These are phyloP conservation scores for Ophiostoma pallidulum DNA, from an alignment of 2,329 filamentous ascomycete genomes.

Conservation along the genomic window DNA sequence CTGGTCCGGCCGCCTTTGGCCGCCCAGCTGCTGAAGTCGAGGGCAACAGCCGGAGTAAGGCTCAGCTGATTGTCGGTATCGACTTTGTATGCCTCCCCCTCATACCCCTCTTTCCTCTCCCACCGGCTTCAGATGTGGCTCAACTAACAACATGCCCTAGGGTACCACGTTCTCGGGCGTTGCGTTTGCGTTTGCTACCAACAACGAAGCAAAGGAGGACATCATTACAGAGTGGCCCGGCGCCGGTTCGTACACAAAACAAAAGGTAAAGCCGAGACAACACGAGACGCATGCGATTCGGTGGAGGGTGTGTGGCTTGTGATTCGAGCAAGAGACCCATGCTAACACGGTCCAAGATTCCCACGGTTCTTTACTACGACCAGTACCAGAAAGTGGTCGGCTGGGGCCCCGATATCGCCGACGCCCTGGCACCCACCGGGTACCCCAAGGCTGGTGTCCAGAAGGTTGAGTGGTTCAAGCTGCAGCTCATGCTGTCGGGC, in stretches of 20 bases:
- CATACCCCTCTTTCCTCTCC: background rate
- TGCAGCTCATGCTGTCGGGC: constrained; percentile 95
- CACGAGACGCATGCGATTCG: background rate
- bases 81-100: constrained; percentile 66
- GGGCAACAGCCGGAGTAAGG: constrained; percentile 80
- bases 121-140: background rate
- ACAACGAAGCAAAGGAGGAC: constrained; percentile 95
- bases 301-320: too few species aligned
- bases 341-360: constrained; percentile 53
- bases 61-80: constrained; percentile 95
- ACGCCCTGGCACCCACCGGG: constrained; percentile 89
- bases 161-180: constrained; percentile 97
- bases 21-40: constrained; percentile 62
- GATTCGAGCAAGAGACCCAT: background rate
- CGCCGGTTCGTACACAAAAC: constrained; percentile 93
- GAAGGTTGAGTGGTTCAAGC: constrained; percentile 99
- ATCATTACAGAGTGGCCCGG: constrained; percentile 99
- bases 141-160: constrained; percentile 34
- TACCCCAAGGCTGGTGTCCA: constrained; percentile 97
- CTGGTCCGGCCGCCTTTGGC: constrained; percentile 30
- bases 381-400: constrained; percentile 99
- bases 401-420: constrained; percentile 96
- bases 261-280: constrained; percentile 67
- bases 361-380: constrained; percentile 98
- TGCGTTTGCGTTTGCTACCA: constrained; percentile 92